phyloP scores from a whole-genome alignment of 129 eudicot species.

The Calendula officinalis region DNA sequence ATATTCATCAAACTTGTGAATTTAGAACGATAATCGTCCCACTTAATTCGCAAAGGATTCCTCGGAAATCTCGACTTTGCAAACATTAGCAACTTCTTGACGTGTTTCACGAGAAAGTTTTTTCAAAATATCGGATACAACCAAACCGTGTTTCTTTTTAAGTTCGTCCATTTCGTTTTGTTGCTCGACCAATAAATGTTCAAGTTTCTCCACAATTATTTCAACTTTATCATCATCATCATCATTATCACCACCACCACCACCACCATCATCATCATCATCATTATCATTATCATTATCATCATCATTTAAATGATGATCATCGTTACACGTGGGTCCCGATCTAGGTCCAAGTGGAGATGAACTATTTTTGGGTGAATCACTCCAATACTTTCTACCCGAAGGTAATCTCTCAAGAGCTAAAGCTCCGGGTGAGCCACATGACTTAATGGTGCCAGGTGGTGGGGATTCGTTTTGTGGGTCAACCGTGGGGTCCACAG shows the following conservation, averaged over 20 bases:
- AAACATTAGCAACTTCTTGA: conserved; percentile 39
- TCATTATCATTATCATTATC: conserved; percentile 3
- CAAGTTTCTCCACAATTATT: conserved; percentile 45
- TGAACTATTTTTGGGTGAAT: conserved; percentile 58
- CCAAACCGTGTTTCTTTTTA: conserved; percentile 55
- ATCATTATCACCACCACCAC: conserved; percentile 13
- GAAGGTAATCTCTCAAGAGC: conserved; percentile 73
- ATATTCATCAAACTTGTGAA: conserved; percentile 17
- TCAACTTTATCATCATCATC: conserved; percentile 36
- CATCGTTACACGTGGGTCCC: conserved; percentile 11
- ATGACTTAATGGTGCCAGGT: conserved; percentile 38
- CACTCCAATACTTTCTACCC: conserved; percentile 76
- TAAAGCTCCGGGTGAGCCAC: conserved; percentile 29
- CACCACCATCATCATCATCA: neutral
- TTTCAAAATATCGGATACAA: conserved; percentile 47
- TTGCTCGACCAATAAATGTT: conserved; percentile 60
- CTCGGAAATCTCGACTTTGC: conserved; percentile 46
- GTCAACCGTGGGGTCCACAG: conserved; percentile 37
- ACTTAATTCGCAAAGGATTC: conserved; percentile 34
- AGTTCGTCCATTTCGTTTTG: conserved; percentile 71
- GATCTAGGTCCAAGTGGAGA: conserved; percentile 54
- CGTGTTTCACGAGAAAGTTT: conserved; percentile 56
- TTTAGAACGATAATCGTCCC: conserved; percentile 17
- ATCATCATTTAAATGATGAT: conserved; percentile 5
- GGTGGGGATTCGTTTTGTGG: conserved; percentile 37